Percentiles rank a stretch among this genome's conserved stretches.
Conservation (phyloP, 75 land plant species). For the Pinus albicaulis region DNA sequence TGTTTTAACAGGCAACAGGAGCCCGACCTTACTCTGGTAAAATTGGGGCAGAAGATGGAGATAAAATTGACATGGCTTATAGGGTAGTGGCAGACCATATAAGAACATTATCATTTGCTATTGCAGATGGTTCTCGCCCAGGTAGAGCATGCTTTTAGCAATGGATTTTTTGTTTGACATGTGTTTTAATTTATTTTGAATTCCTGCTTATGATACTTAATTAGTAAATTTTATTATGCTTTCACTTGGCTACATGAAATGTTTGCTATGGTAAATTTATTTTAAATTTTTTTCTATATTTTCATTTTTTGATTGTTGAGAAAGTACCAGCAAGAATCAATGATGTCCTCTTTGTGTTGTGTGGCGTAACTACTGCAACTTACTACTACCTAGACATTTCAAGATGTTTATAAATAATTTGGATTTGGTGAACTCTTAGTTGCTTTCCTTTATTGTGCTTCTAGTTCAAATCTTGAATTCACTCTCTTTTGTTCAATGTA, state of each 20-base stretch:
- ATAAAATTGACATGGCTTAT: conserved; percentile 91
- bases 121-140: conserved; percentile 97
- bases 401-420: neutral
- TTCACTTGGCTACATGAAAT: neutral
- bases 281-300: neutral
- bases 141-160: conserved; percentile 32
- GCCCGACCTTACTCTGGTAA: conserved; percentile 76
- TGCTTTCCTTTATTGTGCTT: neutral
- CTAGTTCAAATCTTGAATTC: neutral
- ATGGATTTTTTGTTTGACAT: neutral
- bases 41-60: conserved; percentile 85
- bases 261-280: neutral
- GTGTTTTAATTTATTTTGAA: neutral
- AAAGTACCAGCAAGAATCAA: neutral
- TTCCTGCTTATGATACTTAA: neutral
- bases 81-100: conserved; percentile 97
- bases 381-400: neutral
- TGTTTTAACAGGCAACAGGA: conserved; percentile 60
- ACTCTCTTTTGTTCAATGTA: neutral
- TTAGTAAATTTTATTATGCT: neutral
- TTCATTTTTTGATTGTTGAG: neutral
- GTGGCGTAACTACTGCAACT: neutral
- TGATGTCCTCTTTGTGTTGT: neutral
- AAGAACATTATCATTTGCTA: conserved; percentile 96
- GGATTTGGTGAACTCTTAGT: neutral